Percentiles rank a stretch among this genome's conserved stretches.
Conservation (phyloP, 345 rosid species). For the Salix exigua region DNA sequence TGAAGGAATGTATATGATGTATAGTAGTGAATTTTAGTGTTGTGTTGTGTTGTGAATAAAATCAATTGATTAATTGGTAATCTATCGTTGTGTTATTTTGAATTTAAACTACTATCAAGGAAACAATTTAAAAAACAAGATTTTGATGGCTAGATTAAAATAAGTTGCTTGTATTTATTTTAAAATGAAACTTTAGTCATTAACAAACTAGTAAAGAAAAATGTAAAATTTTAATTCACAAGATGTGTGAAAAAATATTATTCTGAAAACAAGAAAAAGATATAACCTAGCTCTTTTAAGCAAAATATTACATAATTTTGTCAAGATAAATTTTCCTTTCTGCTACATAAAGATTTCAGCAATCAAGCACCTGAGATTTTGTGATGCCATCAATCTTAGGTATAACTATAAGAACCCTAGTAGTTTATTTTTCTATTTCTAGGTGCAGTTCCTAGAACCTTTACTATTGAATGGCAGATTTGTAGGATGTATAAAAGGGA, state of each 20-base stretch:
- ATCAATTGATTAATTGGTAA: too few relatives aligned
- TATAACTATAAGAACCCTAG: neutral
- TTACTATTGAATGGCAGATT: neutral
- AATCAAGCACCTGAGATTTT: neutral
- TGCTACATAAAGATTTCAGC: too few relatives aligned
- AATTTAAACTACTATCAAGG: neutral
- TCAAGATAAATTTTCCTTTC: too few relatives aligned
- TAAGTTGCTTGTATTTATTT: neutral
- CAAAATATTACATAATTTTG: too few relatives aligned
- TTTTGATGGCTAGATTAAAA: neutral
- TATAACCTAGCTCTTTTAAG: neutral
- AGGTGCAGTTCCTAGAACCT: neutral
- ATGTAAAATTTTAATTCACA: neutral
- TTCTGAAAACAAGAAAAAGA: neutral
- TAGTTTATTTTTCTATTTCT: neutral
- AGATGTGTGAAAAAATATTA: neutral
- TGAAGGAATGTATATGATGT: neutral
- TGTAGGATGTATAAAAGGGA: too few relatives aligned
- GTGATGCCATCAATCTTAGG: neutral
- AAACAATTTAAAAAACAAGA: neutral
- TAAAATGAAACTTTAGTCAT: neutral
- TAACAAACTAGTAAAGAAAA: neutral
- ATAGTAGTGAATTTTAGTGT: neutral
- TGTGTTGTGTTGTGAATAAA: neutral
- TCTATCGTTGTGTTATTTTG: neutral